Percentiles rank a stretch among this genome's conserved stretches.
Evolutionary conservation across 2,329 filamentous ascomycete genomes (phyloP).

Genomic region (Aspergillus eucalypticola): DNA sequence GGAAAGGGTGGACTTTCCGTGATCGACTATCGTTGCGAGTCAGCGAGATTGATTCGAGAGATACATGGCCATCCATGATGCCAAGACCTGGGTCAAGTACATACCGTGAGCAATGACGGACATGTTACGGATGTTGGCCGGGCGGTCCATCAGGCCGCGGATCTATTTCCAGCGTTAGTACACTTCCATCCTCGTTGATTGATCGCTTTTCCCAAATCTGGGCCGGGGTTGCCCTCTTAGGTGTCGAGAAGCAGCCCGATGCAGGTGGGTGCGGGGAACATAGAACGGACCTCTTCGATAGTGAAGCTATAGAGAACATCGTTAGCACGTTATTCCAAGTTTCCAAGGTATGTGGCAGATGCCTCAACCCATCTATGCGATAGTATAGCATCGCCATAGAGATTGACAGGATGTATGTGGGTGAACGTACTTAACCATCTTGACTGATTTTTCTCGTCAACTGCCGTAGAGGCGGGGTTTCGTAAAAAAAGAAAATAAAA

Average conservation of each 20-base stretch:
- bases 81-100: conserved; percentile 27
- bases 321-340: conserved; percentile 29
- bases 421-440: conserved; percentile 97
- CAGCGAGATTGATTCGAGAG: neutral
- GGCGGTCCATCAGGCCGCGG: conserved; percentile 51
- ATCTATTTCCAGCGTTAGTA: conserved; percentile 36
- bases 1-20: conserved; percentile 99
- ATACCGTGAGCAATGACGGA: conserved; percentile 98
- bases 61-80: neutral
- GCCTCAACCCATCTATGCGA: no score
- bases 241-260: neutral
- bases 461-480: conserved; percentile 45
- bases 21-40: conserved; percentile 67
- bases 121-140: conserved; percentile 82
- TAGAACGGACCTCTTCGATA: conserved; percentile 73
- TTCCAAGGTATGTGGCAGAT: no score
- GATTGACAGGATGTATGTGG: neutral
- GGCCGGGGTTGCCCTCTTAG: neutral
- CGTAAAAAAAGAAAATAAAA: conserved; percentile 29
- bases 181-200: no score
- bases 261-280: neutral
- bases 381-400: no score
- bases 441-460: conserved; percentile 66
- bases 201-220: neutral
- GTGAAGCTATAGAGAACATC: conserved; percentile 73